Conservation (phyloP, 2,329 filamentous ascomycete genomes). For the Penicillium sp. region DNA sequence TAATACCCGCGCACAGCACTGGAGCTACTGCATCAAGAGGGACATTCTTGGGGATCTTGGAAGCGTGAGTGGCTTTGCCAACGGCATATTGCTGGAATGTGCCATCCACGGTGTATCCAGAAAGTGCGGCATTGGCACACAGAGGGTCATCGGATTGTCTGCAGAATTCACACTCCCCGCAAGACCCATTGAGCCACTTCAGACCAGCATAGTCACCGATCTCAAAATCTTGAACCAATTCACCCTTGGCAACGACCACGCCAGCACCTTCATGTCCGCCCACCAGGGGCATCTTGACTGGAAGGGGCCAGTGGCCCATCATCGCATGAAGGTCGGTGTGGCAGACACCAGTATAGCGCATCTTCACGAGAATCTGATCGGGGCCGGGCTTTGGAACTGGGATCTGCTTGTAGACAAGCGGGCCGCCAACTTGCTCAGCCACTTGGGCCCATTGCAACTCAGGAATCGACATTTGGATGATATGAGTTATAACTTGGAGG, state of each 20-base stretch:
- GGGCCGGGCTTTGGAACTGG: not conserved
- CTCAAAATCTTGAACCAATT: too few species aligned
- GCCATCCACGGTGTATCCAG: conserved; percentile 89
- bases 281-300: not conserved
- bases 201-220: conserved; percentile 67
- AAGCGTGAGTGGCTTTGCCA: conserved; percentile 81
- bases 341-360: not conserved
- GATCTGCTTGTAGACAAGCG: not conserved
- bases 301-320: not conserved
- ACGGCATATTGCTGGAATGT: conserved; percentile 91
- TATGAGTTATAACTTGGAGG: too few species aligned
- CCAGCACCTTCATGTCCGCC: conserved; percentile 78
- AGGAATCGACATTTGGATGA: too few species aligned
- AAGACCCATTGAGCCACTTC: conserved; percentile 5
- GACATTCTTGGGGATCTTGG: conserved; percentile 74
- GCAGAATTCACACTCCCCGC: not conserved
- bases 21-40: conserved; percentile 8
- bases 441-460: too few species aligned
- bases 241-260: conserved; percentile 72
- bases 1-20: not conserved
- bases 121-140: conserved; percentile 63
- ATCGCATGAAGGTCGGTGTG: not conserved
- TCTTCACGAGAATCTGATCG: not conserved
- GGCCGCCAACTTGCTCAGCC: too few species aligned
- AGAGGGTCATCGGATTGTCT: not conserved